A percentile compares a stretch with the other conserved stretches of the same genome.
phyloP scores from a whole-genome alignment of 23 red algal genomes.

The Agarophyton chilense region DNA sequence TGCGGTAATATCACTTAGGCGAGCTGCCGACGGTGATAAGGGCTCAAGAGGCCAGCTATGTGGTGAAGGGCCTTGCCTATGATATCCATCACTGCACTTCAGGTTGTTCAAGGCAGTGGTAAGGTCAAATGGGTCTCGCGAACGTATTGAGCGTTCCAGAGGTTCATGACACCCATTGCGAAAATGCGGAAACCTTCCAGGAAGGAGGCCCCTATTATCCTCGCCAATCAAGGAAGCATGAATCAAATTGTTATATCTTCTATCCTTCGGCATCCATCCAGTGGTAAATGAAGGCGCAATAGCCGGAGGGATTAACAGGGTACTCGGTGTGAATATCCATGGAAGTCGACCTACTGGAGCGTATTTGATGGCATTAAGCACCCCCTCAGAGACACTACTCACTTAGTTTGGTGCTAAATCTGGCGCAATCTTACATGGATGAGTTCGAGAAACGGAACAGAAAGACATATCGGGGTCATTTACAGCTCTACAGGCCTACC shows the following conservation, averaged over 20 bases:
- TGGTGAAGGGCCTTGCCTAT: background rate
- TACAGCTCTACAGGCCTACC: conserved; percentile 25
- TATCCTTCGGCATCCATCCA: too few species aligned
- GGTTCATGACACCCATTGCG: too few species aligned
- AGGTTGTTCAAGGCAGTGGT: background rate
- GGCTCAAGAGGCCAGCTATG: background rate
- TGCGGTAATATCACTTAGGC: background rate
- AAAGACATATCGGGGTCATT: background rate
- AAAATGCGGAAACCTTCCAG: too few species aligned
- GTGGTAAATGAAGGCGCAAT: too few species aligned
- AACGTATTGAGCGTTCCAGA: background rate
- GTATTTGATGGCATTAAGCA: conserved; percentile 4
- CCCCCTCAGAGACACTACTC: background rate
- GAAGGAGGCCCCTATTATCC: too few species aligned
- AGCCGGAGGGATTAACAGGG: too few species aligned
- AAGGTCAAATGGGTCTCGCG: background rate
- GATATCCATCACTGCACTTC: too few species aligned
- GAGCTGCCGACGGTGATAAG: background rate
- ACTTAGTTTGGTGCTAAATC: background rate
- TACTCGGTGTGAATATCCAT: too few species aligned
- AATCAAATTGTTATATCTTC: too few species aligned
- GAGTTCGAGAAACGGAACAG: conserved; percentile 18
- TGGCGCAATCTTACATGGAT: too few species aligned
- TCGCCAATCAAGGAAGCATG: too few species aligned
- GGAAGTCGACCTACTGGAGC: too few species aligned